Percentiles rank a stretch among this genome's conserved stretches.
phyloP scores from a whole-genome alignment of 2,329 filamentous ascomycete genomes.

The Celoporthe dispersa region DNA sequence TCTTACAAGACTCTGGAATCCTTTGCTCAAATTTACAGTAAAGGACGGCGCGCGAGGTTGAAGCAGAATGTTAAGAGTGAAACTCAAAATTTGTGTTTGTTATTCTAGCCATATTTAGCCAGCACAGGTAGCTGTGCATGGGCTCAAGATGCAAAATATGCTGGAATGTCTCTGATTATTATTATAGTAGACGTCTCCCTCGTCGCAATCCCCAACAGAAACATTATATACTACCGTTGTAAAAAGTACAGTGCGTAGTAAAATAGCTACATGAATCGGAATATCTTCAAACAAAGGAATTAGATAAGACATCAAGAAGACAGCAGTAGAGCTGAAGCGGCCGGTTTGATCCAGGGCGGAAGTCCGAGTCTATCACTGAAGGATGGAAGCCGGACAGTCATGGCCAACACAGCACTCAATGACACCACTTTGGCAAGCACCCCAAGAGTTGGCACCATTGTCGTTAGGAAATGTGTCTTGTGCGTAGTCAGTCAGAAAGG shows the following conservation, averaged over 20 bases:
- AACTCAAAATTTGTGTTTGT: no score
- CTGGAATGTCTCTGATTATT: neutral
- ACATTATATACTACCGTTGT: neutral
- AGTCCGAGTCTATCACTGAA: neutral
- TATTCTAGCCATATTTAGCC: no score
- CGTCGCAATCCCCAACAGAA: neutral
- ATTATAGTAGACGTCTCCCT: neutral
- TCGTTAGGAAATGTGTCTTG: constrained; percentile 28
- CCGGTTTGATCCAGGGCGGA: neutral
- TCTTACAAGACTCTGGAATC: no score
- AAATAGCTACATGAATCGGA: neutral
- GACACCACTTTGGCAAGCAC: constrained; percentile 16
- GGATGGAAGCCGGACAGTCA: constrained; percentile 11
- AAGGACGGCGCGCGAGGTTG: no score
- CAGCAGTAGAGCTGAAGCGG: neutral
- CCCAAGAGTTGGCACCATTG: constrained; percentile 31
- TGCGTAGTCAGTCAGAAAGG: neutral
- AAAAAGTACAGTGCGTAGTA: neutral
- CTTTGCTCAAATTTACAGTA: no score
- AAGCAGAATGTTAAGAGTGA: no score
- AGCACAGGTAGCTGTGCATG: no score
- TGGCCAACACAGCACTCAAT: constrained; percentile 20
- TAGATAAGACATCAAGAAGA: neutral
- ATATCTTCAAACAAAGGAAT: neutral
- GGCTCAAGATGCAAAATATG: no score